Conservation (phyloP, 2,329 filamentous ascomycete genomes). For the Ophiostoma ulmi region DNA sequence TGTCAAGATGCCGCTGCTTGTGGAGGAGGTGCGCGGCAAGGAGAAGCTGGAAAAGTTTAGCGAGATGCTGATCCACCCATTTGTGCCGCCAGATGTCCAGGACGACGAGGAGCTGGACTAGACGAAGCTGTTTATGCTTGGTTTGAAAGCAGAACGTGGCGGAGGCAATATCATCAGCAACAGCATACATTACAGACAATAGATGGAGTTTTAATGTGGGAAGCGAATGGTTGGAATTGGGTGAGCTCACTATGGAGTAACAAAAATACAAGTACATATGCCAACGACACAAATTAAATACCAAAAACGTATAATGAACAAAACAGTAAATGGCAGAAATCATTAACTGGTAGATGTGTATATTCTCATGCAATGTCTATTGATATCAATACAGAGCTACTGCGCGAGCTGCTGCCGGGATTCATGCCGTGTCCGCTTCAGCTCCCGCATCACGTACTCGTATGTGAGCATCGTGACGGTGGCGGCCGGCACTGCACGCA, state of each 20-base stretch:
- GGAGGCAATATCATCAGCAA: neutral
- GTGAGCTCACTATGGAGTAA: neutral
- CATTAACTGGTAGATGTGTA: neutral
- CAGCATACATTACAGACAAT: neutral
- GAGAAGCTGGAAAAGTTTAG: conserved; percentile 89
- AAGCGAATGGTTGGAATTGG: neutral
- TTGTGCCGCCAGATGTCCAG: conserved; percentile 53
- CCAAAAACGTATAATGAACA: neutral
- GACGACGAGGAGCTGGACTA: conserved; percentile 18
- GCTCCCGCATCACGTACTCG: conserved; percentile 63
- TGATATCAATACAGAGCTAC: neutral
- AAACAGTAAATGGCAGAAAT: neutral
- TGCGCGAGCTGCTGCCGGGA: conserved; percentile 36
- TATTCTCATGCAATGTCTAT: neutral
- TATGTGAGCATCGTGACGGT: conserved; percentile 98
- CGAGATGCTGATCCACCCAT: conserved; percentile 74
- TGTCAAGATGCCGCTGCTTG: conserved; percentile 92
- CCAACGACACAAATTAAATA: neutral
- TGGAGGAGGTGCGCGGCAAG: conserved; percentile 93
- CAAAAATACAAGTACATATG: neutral
- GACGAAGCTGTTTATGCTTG: neutral
- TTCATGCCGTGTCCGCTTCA: conserved; percentile 43
- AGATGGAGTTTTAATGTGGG: neutral
- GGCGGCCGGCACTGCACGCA: conserved; percentile 87
- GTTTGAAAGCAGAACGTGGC: no score